These are phyloP conservation scores for Salicornia ramosissima DNA, from an alignment of 148 eudicot species.

Conservation along the genomic window DNA sequence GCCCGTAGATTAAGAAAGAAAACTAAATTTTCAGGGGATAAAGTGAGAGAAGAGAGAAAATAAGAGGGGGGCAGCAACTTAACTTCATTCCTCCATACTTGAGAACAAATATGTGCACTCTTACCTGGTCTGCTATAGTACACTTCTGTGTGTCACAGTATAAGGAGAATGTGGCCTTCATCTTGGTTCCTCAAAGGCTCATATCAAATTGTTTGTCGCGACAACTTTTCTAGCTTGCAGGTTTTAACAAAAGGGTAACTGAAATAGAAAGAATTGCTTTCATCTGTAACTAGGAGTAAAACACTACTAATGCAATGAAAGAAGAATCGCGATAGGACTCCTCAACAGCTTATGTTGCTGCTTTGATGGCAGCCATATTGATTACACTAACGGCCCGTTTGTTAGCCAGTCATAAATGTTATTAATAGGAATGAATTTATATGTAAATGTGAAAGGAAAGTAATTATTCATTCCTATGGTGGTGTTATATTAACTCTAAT, in stretches of 20 bases:
- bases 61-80: no score
- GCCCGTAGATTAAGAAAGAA: no score
- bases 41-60: no score
- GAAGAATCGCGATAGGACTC: background rate
- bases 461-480: no score
- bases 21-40: no score
- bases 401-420: no score
- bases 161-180: background rate
- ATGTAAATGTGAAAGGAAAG: no score
- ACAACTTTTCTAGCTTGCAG: background rate
- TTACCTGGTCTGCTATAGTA: background rate
- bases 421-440: no score
- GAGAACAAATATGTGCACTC: background rate
- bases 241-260: background rate
- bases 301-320: background rate
- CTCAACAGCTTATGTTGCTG: background rate
- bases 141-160: background rate
- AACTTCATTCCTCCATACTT: background rate
- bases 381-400: no score
- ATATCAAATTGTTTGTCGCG: background rate
- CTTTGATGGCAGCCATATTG: background rate
- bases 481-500: no score
- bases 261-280: background rate
- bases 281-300: background rate
- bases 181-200: no score